Conservation (phyloP, 2,329 filamentous ascomycete species). For the Diaporthe australafricana region DNA sequence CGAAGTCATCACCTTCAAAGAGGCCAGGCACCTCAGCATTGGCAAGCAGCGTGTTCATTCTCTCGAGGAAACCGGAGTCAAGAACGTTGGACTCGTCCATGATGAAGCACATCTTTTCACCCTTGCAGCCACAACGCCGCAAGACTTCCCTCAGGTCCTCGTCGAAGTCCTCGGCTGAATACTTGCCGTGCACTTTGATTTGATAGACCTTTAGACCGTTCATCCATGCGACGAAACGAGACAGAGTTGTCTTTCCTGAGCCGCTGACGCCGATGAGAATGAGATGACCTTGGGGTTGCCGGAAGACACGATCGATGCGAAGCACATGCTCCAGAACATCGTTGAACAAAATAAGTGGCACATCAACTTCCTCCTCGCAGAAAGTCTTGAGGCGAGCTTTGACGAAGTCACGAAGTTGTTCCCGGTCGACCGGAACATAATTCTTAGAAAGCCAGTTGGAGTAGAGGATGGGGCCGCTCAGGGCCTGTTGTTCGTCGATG, state of each 20-base stretch:
- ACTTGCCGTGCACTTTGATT: constrained; percentile 99
- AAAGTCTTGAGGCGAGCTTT: constrained; percentile 97
- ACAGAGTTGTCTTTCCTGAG: constrained; percentile 97
- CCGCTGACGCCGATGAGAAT: constrained; percentile 99
- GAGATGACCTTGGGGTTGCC: constrained; percentile 96
- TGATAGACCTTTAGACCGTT: constrained; percentile 99
- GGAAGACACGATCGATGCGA: constrained; percentile 97
- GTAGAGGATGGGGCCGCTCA: constrained; percentile 94
- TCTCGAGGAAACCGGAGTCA: constrained; percentile 97
- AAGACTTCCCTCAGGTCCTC: constrained; percentile 96
- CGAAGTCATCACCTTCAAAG: constrained; percentile 98
- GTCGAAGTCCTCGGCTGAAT: constrained; percentile 98
- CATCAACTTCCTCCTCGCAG: constrained; percentile 99
- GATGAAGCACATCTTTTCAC: constrained; percentile 99
- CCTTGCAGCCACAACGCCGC: constrained; percentile 93
- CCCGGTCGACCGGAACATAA: constrained; percentile 95
- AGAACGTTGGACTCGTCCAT: constrained; percentile 99
- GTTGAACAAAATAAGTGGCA: constrained; percentile 98
- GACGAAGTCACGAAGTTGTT: constrained; percentile 95
- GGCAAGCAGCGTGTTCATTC: constrained; percentile 98
- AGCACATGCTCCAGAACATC: constrained; percentile 98
- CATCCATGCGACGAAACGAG: constrained; percentile 99
- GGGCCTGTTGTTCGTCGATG: constrained; percentile 89
- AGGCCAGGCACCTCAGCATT: constrained; percentile 99
- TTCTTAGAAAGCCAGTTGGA: constrained; percentile 99